Conservation (phyloP, 352 stramenopile species). For the Globisporangium parvum region DNA sequence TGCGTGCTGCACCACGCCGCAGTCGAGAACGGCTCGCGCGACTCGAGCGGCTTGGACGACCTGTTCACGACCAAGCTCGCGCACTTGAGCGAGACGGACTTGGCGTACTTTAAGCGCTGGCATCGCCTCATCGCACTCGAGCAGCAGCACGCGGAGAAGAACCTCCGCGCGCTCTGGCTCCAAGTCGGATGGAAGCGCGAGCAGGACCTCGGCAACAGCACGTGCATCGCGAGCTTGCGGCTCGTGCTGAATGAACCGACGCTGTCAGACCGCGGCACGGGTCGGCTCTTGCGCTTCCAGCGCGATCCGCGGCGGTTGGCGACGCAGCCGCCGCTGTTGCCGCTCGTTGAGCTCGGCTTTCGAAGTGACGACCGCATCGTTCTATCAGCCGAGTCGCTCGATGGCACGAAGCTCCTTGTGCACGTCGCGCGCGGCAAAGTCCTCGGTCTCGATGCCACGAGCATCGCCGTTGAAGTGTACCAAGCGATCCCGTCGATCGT, state of each 20-base stretch:
- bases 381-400: constrained; percentile 61
- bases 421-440: constrained; percentile 56
- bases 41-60: constrained; percentile 65
- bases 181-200: constrained; percentile 56
- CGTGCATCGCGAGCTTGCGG: constrained; percentile 49
- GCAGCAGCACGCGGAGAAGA: constrained; percentile 66
- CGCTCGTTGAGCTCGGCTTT: constrained; percentile 53
- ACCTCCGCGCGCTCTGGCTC: constrained; percentile 62
- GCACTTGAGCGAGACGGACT: constrained; percentile 47
- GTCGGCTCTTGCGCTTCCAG: constrained; percentile 42
- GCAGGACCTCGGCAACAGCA: constrained; percentile 33
- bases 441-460: constrained; percentile 32
- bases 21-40: constrained; percentile 58
- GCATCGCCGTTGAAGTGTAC: constrained; percentile 46
- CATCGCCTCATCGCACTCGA: constrained; percentile 68
- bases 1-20: constrained; percentile 83
- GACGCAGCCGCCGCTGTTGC: constrained; percentile 8
- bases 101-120: constrained; percentile 71
- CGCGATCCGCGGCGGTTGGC: constrained; percentile 23
- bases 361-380: constrained; percentile 69
- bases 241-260: constrained; percentile 39
- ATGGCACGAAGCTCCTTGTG: constrained; percentile 55
- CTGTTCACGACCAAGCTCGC: constrained; percentile 51
- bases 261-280: constrained; percentile 23
- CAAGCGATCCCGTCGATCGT: constrained; percentile 61